Percentiles rank a stretch among this genome's conserved stretches.
Evolutionary conservation across 2,329 filamentous ascomycete species (phyloP).

Genomic region (Paracamarosporium sp.): DNA sequence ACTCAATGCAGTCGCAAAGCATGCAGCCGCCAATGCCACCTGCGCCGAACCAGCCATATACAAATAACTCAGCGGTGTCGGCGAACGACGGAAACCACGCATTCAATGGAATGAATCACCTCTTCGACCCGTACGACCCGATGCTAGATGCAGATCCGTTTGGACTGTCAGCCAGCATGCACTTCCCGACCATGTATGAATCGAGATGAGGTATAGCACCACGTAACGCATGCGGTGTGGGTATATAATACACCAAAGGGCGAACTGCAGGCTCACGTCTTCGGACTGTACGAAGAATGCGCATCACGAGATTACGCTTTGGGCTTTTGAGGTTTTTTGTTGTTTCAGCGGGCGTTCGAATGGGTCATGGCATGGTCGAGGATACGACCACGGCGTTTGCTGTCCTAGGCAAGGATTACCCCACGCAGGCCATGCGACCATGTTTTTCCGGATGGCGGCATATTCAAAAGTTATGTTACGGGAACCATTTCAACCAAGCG

Average conservation of each 20-base stretch:
- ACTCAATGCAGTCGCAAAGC: slow-evolving; percentile 45
- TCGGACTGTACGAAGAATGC: background rate
- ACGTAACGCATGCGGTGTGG: background rate
- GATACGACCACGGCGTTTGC: slow-evolving; percentile 35
- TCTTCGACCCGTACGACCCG: slow-evolving; percentile 79
- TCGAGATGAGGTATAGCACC: slow-evolving; percentile 38
- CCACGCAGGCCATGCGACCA: slow-evolving; percentile 7
- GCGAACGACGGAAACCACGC: slow-evolving; percentile 41
- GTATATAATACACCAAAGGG: background rate
- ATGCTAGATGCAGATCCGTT: slow-evolving; percentile 94
- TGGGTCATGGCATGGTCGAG: slow-evolving; percentile 14
- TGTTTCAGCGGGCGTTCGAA: slow-evolving; percentile 41
- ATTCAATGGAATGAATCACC: slow-evolving; percentile 56
- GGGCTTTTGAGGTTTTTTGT: slow-evolving; percentile 21
- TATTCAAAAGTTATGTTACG: slow-evolving; percentile 35
- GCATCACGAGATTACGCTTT: background rate
- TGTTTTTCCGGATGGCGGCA: slow-evolving; percentile 21
- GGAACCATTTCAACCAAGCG: background rate
- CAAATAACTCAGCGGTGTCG: slow-evolving; percentile 39
- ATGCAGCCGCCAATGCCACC: slow-evolving; percentile 48
- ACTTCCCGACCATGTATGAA: slow-evolving; percentile 80
- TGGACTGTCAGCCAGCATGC: slow-evolving; percentile 91
- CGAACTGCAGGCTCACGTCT: background rate
- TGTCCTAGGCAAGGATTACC: slow-evolving; percentile 13
- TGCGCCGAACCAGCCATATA: slow-evolving; percentile 43